Evolutionary conservation across 2,329 filamentous ascomycete species (phyloP).

Genomic region (Graphilbum sp.): DNA sequence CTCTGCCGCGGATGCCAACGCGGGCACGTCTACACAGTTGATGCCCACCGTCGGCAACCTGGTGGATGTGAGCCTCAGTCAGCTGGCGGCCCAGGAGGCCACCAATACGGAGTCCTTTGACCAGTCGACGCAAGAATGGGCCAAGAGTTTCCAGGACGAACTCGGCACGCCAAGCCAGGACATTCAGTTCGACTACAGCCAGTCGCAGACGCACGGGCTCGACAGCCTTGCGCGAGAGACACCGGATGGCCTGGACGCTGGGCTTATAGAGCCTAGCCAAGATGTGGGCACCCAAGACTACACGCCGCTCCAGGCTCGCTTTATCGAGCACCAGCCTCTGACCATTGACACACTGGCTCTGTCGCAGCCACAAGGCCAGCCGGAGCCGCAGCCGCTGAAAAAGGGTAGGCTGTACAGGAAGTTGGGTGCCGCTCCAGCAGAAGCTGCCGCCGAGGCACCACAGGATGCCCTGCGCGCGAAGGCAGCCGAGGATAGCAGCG

Average conservation of each 20-base stretch:
- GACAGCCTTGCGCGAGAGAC: conserved; percentile 34
- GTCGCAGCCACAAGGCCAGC: conserved; percentile 7
- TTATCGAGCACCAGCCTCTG: conserved; percentile 46
- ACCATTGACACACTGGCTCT: conserved; percentile 55
- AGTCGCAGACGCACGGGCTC: conserved; percentile 42
- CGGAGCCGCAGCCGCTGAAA: conserved; percentile 18
- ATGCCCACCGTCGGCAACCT: conserved; percentile 42
- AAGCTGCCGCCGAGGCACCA: no score
- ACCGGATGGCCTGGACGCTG: background rate
- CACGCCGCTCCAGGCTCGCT: conserved; percentile 54
- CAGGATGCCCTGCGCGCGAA: background rate
- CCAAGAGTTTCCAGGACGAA: conserved; percentile 12
- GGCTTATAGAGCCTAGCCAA: conserved; percentile 60
- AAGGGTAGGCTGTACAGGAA: conserved; percentile 37
- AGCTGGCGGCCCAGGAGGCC: background rate
- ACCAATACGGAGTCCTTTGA: conserved; percentile 12
- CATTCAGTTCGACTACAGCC: conserved; percentile 39
- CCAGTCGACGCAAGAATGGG: conserved; percentile 23
- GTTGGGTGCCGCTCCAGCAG: conserved; percentile 18
- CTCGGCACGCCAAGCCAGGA: conserved; percentile 19
- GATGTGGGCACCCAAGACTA: conserved; percentile 61
- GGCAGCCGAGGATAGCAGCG: conserved; percentile 1
- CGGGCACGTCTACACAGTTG: conserved; percentile 16
- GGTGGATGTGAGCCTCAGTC: conserved; percentile 16
- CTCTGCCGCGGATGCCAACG: no score